Percentiles rank a stretch among this genome's conserved stretches.
Evolutionary conservation across 495 filamentous ascomycete species (phyloP).

Genomic region (Xanthoparmelia taractica): DNA sequence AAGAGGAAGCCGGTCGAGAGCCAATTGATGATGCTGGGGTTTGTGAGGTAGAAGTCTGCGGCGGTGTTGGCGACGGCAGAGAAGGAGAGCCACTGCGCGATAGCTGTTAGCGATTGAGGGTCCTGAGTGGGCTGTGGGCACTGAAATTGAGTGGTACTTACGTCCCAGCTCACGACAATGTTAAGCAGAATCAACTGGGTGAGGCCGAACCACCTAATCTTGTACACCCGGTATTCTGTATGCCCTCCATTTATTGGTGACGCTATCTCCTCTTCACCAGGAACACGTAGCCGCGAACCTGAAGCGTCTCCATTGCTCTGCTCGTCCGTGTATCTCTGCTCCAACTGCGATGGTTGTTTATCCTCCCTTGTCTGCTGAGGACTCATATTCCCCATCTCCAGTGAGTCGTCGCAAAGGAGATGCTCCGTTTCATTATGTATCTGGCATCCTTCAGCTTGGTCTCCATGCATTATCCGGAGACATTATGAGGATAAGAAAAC

Average conservation of each 20-base stretch:
- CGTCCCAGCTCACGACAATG: conserved; percentile 90
- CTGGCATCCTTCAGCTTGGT: background rate
- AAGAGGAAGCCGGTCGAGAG: conserved; percentile 80
- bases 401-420: conserved; percentile 10
- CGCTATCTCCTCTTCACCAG: conserved; percentile 4
- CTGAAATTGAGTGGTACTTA: conserved; percentile 40
- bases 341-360: background rate
- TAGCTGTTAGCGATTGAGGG: conserved; percentile 2
- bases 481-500: conserved; percentile 1
- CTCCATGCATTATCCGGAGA: conserved; percentile 1
- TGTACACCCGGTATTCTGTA: conserved; percentile 66
- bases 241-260: conserved; percentile 1
- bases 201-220: conserved; percentile 82
- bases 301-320: conserved; percentile 2
- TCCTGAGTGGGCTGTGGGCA: background rate
- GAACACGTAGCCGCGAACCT: background rate
- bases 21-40: conserved; percentile 83
- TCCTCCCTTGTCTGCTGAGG: background rate
- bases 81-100: conserved; percentile 81
- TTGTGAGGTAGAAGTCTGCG: conserved; percentile 65
- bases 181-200: conserved; percentile 70
- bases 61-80: conserved; percentile 73
- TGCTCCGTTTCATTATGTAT: conserved; percentile 8
- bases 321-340: conserved; percentile 11
- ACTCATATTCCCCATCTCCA: conserved; percentile 10